Conservation (phyloP, 1,284 basidiomycete genomes). For the Wolfiporia cocos region DNA sequence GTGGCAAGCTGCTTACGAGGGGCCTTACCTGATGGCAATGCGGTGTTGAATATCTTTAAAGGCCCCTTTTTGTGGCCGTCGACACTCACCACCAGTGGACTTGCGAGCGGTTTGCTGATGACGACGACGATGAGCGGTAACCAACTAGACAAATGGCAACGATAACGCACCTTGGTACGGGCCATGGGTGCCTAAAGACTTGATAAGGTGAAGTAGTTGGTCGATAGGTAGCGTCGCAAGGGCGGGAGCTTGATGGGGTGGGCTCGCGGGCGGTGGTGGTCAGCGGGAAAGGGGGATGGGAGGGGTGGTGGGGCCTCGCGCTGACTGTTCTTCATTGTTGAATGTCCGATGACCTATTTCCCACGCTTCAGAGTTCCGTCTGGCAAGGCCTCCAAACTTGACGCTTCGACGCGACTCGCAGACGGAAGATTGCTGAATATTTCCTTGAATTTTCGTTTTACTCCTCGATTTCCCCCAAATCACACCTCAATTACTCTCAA, state of each 20-base stretch:
- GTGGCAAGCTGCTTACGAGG: constrained; percentile 89
- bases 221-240: constrained; percentile 6
- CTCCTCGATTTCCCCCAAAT: neutral
- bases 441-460: constrained; percentile 8
- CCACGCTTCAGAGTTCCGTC: constrained; percentile 24
- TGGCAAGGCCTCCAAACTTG: constrained; percentile 17
- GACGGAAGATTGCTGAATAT: constrained; percentile 15
- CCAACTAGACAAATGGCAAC: constrained; percentile 12
- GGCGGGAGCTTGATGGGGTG: constrained; percentile 15
- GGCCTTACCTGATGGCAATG: constrained; percentile 59
- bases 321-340: constrained; percentile 20
- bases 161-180: constrained; percentile 59
- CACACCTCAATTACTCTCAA: neutral
- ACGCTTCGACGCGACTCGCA: constrained; percentile 20
- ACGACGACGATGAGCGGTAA: constrained; percentile 24
- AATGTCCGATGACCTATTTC: constrained; percentile 26
- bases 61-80: neutral
- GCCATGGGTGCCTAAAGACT: constrained; percentile 43
- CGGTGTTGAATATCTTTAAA: neutral
- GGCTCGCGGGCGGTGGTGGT: constrained; percentile 32
- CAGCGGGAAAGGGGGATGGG: constrained; percentile 24
- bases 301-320: constrained; percentile 17
- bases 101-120: constrained; percentile 76
- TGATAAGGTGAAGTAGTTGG: constrained; percentile 16
- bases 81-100: constrained; percentile 68